These are phyloP conservation scores for Trametes sp. DNA, from an alignment of 1,284 basidiomycete species.

Conservation along the genomic window DNA sequence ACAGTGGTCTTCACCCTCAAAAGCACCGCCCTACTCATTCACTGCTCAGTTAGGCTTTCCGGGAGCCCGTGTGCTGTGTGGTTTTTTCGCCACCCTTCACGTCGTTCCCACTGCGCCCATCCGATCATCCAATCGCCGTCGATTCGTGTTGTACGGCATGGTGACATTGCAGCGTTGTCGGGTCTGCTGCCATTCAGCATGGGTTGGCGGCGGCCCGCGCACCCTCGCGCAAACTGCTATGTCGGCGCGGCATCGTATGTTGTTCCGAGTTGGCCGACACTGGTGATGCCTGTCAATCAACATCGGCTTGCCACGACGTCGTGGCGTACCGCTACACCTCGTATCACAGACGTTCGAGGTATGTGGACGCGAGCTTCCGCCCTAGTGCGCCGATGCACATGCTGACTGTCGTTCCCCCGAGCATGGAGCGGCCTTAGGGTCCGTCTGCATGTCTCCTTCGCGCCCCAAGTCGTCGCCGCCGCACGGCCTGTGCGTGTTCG, in stretches of 20 bases:
- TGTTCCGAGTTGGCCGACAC: not conserved
- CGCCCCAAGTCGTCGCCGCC: not conserved
- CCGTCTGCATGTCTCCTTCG: too few relatives aligned
- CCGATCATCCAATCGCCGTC: conserved; percentile 1
- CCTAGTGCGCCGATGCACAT: not conserved
- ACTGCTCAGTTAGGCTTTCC: conserved; percentile 12
- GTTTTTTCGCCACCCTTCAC: not conserved
- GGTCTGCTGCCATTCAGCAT: not conserved
- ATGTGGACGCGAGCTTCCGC: not conserved
- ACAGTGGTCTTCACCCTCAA: not conserved
- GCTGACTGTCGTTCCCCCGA: not conserved
- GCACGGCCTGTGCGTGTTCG: not conserved
- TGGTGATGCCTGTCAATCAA: not conserved
- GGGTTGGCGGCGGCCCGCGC: not conserved
- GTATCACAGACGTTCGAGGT: not conserved
- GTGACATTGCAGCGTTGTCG: not conserved
- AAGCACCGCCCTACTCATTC: not conserved
- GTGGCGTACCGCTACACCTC: not conserved
- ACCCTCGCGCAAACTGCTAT: not conserved
- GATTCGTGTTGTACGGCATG: not conserved
- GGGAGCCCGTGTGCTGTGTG: not conserved
- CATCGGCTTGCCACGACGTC: not conserved
- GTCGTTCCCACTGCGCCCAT: not conserved
- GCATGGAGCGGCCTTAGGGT: too few relatives aligned
- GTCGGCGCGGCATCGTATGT: not conserved